Percentiles rank a stretch among this genome's conserved stretches.
Conservation (phyloP, 345 rosid genomes). For the Gossypium ekmanianum region DNA sequence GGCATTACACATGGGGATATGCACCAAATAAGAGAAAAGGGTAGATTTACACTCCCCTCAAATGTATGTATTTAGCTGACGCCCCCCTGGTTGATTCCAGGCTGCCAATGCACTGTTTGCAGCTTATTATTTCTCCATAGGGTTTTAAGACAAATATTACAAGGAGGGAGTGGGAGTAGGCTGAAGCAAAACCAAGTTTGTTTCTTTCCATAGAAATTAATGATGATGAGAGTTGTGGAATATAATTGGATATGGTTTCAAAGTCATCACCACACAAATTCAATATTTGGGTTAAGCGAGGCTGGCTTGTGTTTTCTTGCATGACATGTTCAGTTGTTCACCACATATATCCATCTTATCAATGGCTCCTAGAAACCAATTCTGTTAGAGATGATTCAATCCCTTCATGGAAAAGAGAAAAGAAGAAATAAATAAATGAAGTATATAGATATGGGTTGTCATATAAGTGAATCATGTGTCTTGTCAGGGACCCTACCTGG, state of each 20-base stretch:
- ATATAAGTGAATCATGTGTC: slow-evolving; percentile 20
- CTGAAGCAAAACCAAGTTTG: too few relatives aligned
- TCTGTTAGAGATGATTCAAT: neutral
- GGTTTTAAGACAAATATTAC: too few relatives aligned
- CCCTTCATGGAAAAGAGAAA: neutral
- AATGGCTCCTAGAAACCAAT: neutral
- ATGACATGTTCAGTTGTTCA: slow-evolving; percentile 9
- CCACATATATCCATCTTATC: slow-evolving; percentile 1
- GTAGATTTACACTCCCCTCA: neutral
- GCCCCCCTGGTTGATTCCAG: neutral
- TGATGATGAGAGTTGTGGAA: neutral
- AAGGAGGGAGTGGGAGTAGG: too few relatives aligned
- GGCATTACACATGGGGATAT: slow-evolving; percentile 13
- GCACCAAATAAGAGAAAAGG: neutral
- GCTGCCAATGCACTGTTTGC: neutral
- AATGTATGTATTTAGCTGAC: neutral
- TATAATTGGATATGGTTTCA: neutral
- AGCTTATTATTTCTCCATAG: neutral
- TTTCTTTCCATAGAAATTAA: neutral
- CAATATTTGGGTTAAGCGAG: neutral
- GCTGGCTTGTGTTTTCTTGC: neutral
- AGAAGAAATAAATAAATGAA: neutral
- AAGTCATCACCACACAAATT: neutral
- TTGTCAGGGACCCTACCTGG: slow-evolving; percentile 22
- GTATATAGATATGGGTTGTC: neutral